phyloP scores from a whole-genome alignment of 768 basidiomycete species.

The Leccinum imitatum region DNA sequence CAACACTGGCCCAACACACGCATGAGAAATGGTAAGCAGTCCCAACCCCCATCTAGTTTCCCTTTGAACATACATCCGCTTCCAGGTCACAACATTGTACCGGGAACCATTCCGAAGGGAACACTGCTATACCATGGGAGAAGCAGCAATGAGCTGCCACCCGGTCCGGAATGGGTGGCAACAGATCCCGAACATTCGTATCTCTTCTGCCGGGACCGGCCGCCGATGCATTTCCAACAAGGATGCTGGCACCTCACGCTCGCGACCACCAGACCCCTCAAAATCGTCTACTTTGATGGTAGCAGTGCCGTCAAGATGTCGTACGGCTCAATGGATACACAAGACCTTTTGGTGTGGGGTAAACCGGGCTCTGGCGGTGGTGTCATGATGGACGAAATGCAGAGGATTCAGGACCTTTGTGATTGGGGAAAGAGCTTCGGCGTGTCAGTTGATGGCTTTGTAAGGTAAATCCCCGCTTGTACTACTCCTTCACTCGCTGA shows the following conservation, averaged over 20 bases:
- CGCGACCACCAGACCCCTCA: conserved; percentile 33
- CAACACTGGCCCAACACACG: conserved; percentile 49
- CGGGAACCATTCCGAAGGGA: conserved; percentile 34
- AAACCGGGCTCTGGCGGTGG: conserved; percentile 12
- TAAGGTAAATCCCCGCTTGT: conserved; percentile 32
- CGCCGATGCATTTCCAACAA: neutral
- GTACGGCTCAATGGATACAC: conserved; percentile 43
- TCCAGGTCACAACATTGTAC: conserved; percentile 28
- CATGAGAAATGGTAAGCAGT: conserved; percentile 41
- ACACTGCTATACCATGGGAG: conserved; percentile 39
- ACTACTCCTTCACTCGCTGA: neutral
- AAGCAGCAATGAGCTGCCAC: conserved; percentile 21
- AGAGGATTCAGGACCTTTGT: conserved; percentile 41
- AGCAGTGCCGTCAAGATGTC: conserved; percentile 45
- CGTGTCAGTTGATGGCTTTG: conserved; percentile 41
- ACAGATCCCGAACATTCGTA: conserved; percentile 39
- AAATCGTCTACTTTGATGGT: conserved; percentile 53
- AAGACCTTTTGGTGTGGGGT: conserved; percentile 50
- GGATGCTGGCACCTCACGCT: conserved; percentile 22
- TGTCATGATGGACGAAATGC: conserved; percentile 28
- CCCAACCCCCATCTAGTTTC: conserved; percentile 10
- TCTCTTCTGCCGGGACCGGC: conserved; percentile 33
- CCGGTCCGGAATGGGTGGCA: conserved; percentile 33
- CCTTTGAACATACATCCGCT: conserved; percentile 14
- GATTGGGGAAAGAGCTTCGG: conserved; percentile 41